Base-by-base conservation (phyloP, 2,329 filamentous ascomycete genomes). In the Pseudodiploospora longispora region DNA sequence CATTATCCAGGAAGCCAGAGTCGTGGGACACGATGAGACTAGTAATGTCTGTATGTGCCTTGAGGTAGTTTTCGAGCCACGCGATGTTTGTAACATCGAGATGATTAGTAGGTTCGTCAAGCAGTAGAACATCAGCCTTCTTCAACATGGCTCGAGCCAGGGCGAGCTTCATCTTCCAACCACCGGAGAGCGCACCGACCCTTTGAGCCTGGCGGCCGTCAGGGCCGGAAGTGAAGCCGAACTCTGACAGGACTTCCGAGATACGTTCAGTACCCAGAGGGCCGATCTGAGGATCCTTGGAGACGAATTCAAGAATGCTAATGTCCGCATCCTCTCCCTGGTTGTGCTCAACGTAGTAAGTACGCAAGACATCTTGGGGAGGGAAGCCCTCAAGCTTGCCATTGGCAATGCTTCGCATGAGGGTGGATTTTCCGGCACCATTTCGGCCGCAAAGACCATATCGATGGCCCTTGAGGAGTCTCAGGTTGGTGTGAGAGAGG, bases 91-190 rank as follows among this genome's bases (percentile, higher is more conserved):
- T 82, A 57, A 97, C 90, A 64, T 98, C 93, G 63, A 98, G 74
- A 69, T 98, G 93, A 74, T 98, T 98, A 58, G 93, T 98, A 66
- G 93, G 93, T 78, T 98, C 93, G 76, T 98, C 93, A 46, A 98
- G 81, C 41, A 98, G 75, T 47, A 98, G 78, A 41, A 98, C 90
- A 63, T 98, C 93, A n/a, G 93, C 91, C 60, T 83, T 86, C 75
- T 93, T 87, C 59, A 98, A 77, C 90, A 98, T 97, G 52, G 93
- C 93, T 58, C 93, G 82, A 42, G 93, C 93, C 65, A 98, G 70
- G 53, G 93, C 93, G 49, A 98, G 73, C 81, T 98, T 98, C 93
- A 98, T 98, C 79, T 97, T 97, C 93, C 93, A 98, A 62, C 93
- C 93, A 69, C 93, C 93, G 36, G 93, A 97, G 32, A 98, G 71